Conservation (phyloP, 202 grass and related monocot genomes). For the Dendrocalamus latiflorus region DNA sequence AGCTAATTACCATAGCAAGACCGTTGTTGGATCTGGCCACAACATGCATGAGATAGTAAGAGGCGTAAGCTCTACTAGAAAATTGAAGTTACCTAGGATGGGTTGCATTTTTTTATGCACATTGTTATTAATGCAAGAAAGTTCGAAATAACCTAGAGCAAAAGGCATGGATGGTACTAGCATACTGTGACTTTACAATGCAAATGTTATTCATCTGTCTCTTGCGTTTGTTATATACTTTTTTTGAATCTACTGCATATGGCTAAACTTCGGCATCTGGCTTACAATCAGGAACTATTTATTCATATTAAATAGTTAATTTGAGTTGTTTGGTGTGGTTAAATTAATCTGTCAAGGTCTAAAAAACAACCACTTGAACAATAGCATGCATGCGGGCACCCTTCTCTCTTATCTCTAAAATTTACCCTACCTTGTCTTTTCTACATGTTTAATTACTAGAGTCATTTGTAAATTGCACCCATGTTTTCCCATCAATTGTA, state of each 20-base stretch:
- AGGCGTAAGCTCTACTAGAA: not conserved
- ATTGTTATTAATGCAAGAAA: no score
- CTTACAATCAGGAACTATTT: not conserved
- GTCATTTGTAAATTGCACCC: not conserved
- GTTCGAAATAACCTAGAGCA: no score
- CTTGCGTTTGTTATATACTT: not conserved
- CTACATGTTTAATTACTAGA: not conserved
- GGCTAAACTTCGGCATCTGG: not conserved
- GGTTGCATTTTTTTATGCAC: not conserved
- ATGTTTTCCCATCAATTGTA: not conserved
- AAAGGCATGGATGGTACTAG: no score
- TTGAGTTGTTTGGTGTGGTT: not conserved
- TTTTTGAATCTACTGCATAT: not conserved
- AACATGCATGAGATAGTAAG: not conserved
- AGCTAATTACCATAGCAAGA: not conserved
- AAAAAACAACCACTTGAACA: not conserved
- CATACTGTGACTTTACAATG: no score
- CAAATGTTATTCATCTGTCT: not conserved
- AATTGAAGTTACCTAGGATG: not conserved
- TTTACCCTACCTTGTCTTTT: not conserved
- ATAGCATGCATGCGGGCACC: not conserved
- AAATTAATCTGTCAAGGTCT: not conserved
- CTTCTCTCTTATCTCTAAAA: not conserved
- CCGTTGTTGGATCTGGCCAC: not conserved
- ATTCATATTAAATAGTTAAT: not conserved